phyloP scores from a whole-genome alignment of 169 alveolate species.

The Eimeria maxima region DNA sequence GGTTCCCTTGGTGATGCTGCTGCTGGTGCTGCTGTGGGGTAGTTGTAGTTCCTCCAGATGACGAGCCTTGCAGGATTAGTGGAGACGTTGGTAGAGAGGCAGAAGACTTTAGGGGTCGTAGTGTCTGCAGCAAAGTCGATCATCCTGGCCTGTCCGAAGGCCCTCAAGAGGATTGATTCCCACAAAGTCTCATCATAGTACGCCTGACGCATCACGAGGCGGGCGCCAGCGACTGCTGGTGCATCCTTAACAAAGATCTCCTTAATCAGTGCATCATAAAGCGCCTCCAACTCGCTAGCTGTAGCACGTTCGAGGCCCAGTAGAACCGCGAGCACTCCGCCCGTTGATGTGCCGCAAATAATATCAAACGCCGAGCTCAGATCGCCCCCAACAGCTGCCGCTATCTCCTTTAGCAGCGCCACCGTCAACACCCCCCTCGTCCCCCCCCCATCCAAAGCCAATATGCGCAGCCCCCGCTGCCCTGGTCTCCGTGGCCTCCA shows the following conservation, averaged over 20 bases:
- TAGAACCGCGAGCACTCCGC: slow-evolving; percentile 91
- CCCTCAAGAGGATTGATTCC: slow-evolving; percentile 84
- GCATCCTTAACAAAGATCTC: slow-evolving; percentile 89
- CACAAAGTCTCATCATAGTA: slow-evolving; percentile 89
- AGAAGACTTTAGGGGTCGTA: slow-evolving; percentile 89
- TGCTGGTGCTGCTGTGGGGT: slow-evolving; percentile 15
- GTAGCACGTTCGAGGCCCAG: slow-evolving; percentile 90
- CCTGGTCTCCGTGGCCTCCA: slow-evolving; percentile 83
- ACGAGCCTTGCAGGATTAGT: slow-evolving; percentile 89
- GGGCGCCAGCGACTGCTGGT: slow-evolving; percentile 88
- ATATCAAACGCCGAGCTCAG: slow-evolving; percentile 91
- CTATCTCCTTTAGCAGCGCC: slow-evolving; percentile 87
- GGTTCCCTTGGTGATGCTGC: too few species aligned
- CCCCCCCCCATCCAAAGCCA: slow-evolving; percentile 94
- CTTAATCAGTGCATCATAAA: slow-evolving; percentile 89
- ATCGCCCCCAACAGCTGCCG: slow-evolving; percentile 84
- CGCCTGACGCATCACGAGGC: slow-evolving; percentile 90
- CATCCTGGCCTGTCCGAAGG: slow-evolving; percentile 88
- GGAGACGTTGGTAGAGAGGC: slow-evolving; percentile 89
- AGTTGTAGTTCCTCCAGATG: slow-evolving; percentile 89
- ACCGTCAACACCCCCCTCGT: slow-evolving; percentile 91
- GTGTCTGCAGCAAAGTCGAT: slow-evolving; percentile 92
- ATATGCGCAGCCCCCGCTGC: slow-evolving; percentile 88
- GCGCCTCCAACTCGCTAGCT: slow-evolving; percentile 85
- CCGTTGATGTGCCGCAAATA: slow-evolving; percentile 94